phyloP scores from a whole-genome alignment of 495 filamentous ascomycete species.

The Podospora australis region DNA sequence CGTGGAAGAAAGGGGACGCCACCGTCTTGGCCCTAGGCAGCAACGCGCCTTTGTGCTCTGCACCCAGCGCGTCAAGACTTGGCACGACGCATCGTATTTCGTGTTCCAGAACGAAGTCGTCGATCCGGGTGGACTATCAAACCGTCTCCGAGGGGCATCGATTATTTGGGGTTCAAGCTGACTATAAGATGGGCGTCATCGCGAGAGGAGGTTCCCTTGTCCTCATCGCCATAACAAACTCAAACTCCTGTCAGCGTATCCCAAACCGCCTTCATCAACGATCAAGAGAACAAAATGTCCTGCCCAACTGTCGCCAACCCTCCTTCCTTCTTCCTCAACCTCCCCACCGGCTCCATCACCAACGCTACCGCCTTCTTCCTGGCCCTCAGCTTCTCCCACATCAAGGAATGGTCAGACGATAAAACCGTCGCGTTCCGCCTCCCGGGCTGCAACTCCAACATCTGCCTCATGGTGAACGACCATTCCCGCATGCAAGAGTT shows the following conservation, averaged over 20 bases:
- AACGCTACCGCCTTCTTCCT: constrained; percentile 12
- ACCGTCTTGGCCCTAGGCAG: constrained; percentile 10
- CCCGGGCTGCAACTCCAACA: constrained; percentile 9
- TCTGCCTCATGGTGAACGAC: constrained; percentile 19
- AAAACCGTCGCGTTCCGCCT: constrained; percentile 12
- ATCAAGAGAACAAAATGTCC: constrained; percentile 2
- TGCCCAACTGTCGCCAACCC: background rate
- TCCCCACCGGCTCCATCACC: constrained; percentile 11
- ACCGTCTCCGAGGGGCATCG: background rate
- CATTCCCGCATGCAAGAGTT: constrained; percentile 14
- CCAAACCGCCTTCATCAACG: background rate
- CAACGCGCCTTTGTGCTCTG: background rate
- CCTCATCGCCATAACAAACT: background rate
- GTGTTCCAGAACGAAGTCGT: no score
- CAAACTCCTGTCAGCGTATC: background rate
- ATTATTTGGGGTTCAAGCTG: background rate
- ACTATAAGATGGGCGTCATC: background rate
- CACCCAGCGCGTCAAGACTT: background rate
- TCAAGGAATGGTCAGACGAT: constrained; percentile 12
- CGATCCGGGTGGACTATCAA: background rate
- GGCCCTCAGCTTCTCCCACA: constrained; percentile 11
- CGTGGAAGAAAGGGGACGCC: background rate
- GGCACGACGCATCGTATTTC: background rate
- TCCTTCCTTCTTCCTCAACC: constrained; percentile 18
- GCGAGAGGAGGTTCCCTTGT: background rate